Evolutionary conservation across 441 rosid genomes (phyloP).

Genomic region (Dalechampia spathulata): DNA sequence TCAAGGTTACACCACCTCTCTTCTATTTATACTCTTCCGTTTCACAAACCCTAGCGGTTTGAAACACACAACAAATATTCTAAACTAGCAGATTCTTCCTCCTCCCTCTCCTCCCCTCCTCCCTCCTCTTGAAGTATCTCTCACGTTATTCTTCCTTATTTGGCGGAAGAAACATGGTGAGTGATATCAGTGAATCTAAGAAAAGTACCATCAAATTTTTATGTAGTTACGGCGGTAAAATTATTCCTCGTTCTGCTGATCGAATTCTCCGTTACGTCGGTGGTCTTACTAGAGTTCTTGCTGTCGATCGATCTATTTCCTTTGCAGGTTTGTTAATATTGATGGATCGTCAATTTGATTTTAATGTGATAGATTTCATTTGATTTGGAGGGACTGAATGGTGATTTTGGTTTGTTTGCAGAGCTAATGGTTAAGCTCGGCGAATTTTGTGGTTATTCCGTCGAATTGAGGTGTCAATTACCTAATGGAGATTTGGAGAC

Average conservation of each 20-base stretch:
- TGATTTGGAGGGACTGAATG: not conserved
- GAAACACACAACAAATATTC: constrained; percentile 9
- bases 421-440: constrained; percentile 74
- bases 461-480: constrained; percentile 55
- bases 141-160: no score
- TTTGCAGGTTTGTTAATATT: constrained; percentile 35
- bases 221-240: constrained; percentile 74
- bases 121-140: not conserved
- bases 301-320: constrained; percentile 57
- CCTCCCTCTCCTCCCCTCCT: no score
- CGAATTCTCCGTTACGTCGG: constrained; percentile 78
- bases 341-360: not conserved
- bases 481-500: constrained; percentile 80
- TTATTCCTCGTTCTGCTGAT: constrained; percentile 59
- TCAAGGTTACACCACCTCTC: not conserved
- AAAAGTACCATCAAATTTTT: constrained; percentile 45
- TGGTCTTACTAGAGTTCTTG: constrained; percentile 69
- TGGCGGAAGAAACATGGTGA: constrained; percentile 33
- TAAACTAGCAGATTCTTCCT: not conserved
- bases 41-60: constrained; percentile 7
- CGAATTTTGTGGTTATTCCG: constrained; percentile 66
- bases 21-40: constrained; percentile 12
- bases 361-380: not conserved
- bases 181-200: constrained; percentile 7
- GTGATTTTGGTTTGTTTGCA: constrained; percentile 12